These are phyloP conservation scores for Plasmodium knowlesi DNA, from an alignment of 169 alveolate genomes.

Conservation along the genomic window DNA sequence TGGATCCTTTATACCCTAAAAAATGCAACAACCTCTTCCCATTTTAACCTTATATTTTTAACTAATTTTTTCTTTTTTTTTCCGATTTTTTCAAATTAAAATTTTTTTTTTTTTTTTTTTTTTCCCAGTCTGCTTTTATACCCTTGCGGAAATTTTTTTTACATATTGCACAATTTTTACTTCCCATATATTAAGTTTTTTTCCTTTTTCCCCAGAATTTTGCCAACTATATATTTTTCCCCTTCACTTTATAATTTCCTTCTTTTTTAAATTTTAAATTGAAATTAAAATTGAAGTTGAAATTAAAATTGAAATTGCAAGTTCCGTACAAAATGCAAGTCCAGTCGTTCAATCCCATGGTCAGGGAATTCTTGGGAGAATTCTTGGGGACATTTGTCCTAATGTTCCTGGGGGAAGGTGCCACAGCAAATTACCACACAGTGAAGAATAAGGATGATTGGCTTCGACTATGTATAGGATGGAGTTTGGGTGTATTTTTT, in stretches of 20 bases:
- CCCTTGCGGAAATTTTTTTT: background rate
- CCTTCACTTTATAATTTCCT: background rate
- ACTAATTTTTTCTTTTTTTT: background rate
- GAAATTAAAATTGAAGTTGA: background rate
- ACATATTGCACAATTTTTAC: background rate
- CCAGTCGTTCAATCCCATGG: background rate
- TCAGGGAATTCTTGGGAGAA: slow-evolving; percentile 67
- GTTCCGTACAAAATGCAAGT: slow-evolving; percentile 16
- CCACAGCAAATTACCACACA: slow-evolving; percentile 55
- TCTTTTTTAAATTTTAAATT: background rate
- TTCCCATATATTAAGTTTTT: background rate
- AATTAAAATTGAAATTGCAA: background rate
- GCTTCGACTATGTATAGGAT: slow-evolving; percentile 70
- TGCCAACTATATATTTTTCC: background rate
- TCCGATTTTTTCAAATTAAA: background rate
- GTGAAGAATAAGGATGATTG: slow-evolving; percentile 24
- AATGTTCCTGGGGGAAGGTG: slow-evolving; percentile 75
- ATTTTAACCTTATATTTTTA: background rate
- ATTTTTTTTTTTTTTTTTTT: background rate
- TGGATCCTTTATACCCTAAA: background rate
- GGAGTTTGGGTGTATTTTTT: slow-evolving; percentile 75
- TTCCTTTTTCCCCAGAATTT: background rate
- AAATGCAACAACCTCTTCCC: background rate
- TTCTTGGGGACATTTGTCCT: slow-evolving; percentile 63
- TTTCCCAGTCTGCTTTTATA: background rate